phyloP scores from a whole-genome alignment of 2,329 filamentous ascomycete genomes.

The Harringtonia aguacate region DNA sequence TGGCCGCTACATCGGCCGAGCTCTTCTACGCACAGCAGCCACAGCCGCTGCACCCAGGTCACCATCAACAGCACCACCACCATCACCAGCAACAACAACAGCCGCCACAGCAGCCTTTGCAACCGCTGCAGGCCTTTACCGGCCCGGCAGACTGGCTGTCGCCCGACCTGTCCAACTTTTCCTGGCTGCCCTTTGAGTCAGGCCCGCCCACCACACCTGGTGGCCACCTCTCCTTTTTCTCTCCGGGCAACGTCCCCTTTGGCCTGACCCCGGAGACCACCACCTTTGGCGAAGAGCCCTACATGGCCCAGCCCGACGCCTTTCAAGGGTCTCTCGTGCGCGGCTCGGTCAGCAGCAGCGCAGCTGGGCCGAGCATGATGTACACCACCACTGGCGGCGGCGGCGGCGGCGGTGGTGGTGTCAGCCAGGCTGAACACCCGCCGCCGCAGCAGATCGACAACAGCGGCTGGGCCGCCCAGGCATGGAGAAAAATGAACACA shows the following conservation, averaged over 20 bases:
- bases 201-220: background rate
- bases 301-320: conserved; percentile 1
- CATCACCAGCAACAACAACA: conserved; percentile 1
- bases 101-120: background rate
- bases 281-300: conserved; percentile 3
- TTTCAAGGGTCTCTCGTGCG: no score
- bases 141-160: background rate
- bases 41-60: background rate
- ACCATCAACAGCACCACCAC: background rate
- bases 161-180: background rate
- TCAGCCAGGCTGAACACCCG: background rate
- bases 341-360: no score
- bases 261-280: conserved; percentile 5
- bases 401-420: background rate
- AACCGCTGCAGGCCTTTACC: background rate
- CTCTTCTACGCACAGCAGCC: background rate
- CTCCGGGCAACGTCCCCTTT: background rate
- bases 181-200: background rate
- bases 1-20: no score
- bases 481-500: conserved; percentile 7
- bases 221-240: background rate
- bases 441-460: conserved; percentile 4
- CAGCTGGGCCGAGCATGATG: background rate
- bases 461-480: conserved; percentile 6
- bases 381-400: background rate